Base-by-base conservation (phyloP, 257 asterid species). In the Gardenia jasminoides region DNA sequence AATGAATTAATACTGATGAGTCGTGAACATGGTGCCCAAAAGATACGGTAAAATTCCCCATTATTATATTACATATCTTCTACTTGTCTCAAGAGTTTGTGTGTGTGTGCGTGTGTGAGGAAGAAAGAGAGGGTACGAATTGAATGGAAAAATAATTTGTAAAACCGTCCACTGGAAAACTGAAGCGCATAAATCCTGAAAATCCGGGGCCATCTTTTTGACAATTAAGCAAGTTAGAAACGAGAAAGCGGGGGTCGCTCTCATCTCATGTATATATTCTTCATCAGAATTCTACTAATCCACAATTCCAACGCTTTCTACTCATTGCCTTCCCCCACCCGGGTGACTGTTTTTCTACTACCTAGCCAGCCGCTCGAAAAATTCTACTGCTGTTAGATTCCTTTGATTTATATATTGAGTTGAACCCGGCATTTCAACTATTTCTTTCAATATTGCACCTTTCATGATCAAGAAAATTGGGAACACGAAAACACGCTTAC, bases 141-240 rank as follows among this genome's bases (percentile, higher is more conserved):
- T 17, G 12, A 36, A 36, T 36, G 41, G 41, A 36, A 15, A 64
- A 67, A 26, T 50, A 59, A 22, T 7, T 24, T 24, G 66, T 24
- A 22, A 59, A 61, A 79, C 86, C 81, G 83, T 76, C 86, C 82
- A 73, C 68, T 6, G 44, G 62, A 67, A 78, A 84, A 70, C 31
- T 52, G 65, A 80, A 81, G 54, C 76, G 77, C 83, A 81, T 75
- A 78, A 81, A 72, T 67, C 83, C 88, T 79, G 47, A 79, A 85
- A 77, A 67, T 31, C 80, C 82, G 88, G 84, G 82, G 80, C 84
- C 82, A 72, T 70, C 81, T 74, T 73, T 80, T 82, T 82, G 84
- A 82, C 82, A 6, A 64, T 11, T 28, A 48, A 46, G 0, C 19
- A 6, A 72, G 50, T 15, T 11, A 0, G 17, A 39, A 39, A 10